These are phyloP conservation scores for Leccinum disarticulatum DNA, from an alignment of 768 basidiomycete species.

Conservation along the genomic window DNA sequence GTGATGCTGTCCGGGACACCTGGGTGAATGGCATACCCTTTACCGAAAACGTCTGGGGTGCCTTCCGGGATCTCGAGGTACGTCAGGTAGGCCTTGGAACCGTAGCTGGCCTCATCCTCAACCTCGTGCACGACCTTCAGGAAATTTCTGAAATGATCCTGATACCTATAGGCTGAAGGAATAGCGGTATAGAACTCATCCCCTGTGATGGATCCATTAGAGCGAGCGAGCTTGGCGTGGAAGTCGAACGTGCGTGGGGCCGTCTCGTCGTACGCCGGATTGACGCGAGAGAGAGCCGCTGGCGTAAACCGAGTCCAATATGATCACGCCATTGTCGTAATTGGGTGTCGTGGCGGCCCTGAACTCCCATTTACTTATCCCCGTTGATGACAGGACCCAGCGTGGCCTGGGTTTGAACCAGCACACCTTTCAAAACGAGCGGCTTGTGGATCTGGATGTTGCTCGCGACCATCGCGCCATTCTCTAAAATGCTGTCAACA, in stretches of 20 bases:
- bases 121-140: slow-evolving; percentile 31
- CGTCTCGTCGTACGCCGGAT: slow-evolving; percentile 26
- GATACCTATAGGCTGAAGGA: slow-evolving; percentile 22
- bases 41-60: slow-evolving; percentile 30
- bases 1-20: slow-evolving; percentile 31
- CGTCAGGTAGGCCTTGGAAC: slow-evolving; percentile 28
- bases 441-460: slow-evolving; percentile 32
- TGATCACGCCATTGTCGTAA: slow-evolving; percentile 23
- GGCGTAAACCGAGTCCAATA: slow-evolving; percentile 31
- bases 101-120: slow-evolving; percentile 28
- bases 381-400: slow-evolving; percentile 27
- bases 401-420: slow-evolving; percentile 20
- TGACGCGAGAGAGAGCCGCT: slow-evolving; percentile 28
- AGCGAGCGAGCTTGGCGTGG: slow-evolving; percentile 20
- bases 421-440: slow-evolving; percentile 24
- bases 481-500: slow-evolving; percentile 33
- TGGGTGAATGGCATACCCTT: slow-evolving; percentile 33
- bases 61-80: slow-evolving; percentile 21
- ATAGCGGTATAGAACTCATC: slow-evolving; percentile 20
- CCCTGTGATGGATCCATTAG: slow-evolving; percentile 17
- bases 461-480: slow-evolving; percentile 31
- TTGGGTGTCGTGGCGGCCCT: slow-evolving; percentile 26
- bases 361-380: slow-evolving; percentile 33
- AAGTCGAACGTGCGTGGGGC: slow-evolving; percentile 26
- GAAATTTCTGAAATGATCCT: slow-evolving; percentile 28